These are phyloP conservation scores for Metrosideros polymorpha DNA, from an alignment of 441 rosid genomes.

Conservation along the genomic window DNA sequence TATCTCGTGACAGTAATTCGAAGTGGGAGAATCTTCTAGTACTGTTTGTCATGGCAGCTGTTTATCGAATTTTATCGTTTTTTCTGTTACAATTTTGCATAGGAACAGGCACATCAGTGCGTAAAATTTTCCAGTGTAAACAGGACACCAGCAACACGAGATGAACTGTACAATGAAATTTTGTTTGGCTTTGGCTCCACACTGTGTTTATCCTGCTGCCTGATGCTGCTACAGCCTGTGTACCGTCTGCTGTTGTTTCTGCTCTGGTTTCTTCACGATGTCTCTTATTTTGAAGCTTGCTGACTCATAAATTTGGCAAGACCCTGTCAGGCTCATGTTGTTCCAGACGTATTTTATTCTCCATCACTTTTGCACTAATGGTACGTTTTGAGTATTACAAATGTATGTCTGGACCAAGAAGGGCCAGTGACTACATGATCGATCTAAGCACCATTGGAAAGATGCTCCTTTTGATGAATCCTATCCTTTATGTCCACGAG, in stretches of 20 bases:
- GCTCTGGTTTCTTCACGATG: neutral
- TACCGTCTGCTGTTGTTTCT: neutral
- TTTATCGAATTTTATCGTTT: constrained; percentile 57
- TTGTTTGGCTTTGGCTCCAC: neutral
- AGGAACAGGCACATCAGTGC: constrained; percentile 36
- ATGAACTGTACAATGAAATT: constrained; percentile 18
- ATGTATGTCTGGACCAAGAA: neutral
- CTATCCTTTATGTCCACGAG: constrained; percentile 17
- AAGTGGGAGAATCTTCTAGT: constrained; percentile 88
- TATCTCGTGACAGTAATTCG: constrained; percentile 57
- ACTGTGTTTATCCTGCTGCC: neutral
- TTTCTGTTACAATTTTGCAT: constrained; percentile 52
- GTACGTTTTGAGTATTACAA: neutral
- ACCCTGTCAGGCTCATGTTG: neutral
- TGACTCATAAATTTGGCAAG: neutral
- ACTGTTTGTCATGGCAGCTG: constrained; percentile 71
- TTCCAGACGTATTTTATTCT: neutral
- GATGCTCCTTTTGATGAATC: constrained; percentile 8
- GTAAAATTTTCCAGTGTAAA: constrained; percentile 29
- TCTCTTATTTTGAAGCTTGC: neutral
- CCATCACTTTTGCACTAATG: neutral
- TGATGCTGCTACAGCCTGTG: neutral
- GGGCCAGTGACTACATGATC: neutral
- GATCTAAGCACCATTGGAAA: neutral
- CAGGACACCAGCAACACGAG: constrained; percentile 38